These are phyloP conservation scores for Melaleuca quinquenervia DNA, from an alignment of 345 rosid species.

Conservation along the genomic window DNA sequence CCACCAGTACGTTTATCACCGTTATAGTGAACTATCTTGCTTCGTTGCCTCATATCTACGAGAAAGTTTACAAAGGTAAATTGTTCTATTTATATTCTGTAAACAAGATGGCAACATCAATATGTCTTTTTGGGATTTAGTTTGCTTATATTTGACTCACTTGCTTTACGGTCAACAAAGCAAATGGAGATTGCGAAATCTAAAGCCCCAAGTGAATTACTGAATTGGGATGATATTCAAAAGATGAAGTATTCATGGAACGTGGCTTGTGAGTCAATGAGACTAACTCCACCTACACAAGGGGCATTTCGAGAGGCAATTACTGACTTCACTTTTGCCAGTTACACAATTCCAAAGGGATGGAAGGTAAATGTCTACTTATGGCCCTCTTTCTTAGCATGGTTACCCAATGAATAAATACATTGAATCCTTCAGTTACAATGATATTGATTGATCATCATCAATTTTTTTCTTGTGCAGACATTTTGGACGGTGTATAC, in stretches of 20 bases:
- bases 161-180: not conserved
- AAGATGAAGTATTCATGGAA: not conserved
- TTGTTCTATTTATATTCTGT: not conserved
- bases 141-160: not conserved
- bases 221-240: not conserved
- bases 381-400: not conserved
- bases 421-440: not conserved
- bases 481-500: not conserved
- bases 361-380: not conserved
- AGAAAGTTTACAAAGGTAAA: not conserved
- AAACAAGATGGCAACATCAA: not conserved
- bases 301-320: not conserved
- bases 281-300: not conserved
- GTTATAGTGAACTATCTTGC: not conserved
- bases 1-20: not conserved
- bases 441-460: not conserved
- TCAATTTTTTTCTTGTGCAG: not conserved
- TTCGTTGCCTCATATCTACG: not conserved
- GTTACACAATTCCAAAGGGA: not conserved
- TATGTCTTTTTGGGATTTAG: not conserved
- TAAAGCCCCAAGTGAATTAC: not conserved
- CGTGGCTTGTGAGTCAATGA: not conserved
- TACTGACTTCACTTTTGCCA: not conserved
- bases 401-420: not conserved
- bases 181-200: not conserved